Conservation (phyloP, 257 asterid genomes). For the Thymus mandschuricus region DNA sequence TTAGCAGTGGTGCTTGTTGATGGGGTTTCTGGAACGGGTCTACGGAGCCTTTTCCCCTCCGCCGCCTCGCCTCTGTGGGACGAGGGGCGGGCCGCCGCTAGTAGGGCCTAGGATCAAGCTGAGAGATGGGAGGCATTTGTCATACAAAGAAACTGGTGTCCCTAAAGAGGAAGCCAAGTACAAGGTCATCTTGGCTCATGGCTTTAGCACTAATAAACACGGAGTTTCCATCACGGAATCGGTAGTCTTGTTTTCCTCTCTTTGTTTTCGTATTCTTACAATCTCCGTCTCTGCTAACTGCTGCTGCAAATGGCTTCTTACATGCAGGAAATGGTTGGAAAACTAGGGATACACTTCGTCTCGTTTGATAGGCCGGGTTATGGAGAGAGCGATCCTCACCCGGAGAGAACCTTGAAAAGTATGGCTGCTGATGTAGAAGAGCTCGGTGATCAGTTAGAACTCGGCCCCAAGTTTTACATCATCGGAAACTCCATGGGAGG, state of each 20-base stretch:
- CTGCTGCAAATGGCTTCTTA: neutral
- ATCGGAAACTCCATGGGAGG: slow-evolving; percentile 82
- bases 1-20: slow-evolving; percentile 39
- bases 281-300: neutral
- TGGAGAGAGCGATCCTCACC: slow-evolving; percentile 86
- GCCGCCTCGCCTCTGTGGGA: slow-evolving; percentile 66
- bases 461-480: slow-evolving; percentile 65
- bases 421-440: slow-evolving; percentile 68
- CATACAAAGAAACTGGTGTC: slow-evolving; percentile 82
- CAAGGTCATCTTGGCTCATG: slow-evolving; percentile 70
- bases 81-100: slow-evolving; percentile 58
- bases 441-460: slow-evolving; percentile 61
- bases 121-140: slow-evolving; percentile 75
- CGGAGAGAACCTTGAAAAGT: slow-evolving; percentile 56
- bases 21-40: slow-evolving; percentile 64
- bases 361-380: slow-evolving; percentile 84
- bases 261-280: too few relatives aligned
- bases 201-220: slow-evolving; percentile 61
- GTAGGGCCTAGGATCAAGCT: slow-evolving; percentile 74
- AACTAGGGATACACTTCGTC: slow-evolving; percentile 61
- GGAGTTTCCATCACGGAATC: slow-evolving; percentile 54
- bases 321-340: slow-evolving; percentile 53
- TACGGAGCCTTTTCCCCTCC: slow-evolving; percentile 62
- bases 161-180: slow-evolving; percentile 64
- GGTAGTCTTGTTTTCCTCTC: slow-evolving; percentile 35